Evolutionary conservation across 768 basidiomycete species (phyloP), one percentile per base, ranked within the genome.

Genomic region (Terana coerulea): DNA sequence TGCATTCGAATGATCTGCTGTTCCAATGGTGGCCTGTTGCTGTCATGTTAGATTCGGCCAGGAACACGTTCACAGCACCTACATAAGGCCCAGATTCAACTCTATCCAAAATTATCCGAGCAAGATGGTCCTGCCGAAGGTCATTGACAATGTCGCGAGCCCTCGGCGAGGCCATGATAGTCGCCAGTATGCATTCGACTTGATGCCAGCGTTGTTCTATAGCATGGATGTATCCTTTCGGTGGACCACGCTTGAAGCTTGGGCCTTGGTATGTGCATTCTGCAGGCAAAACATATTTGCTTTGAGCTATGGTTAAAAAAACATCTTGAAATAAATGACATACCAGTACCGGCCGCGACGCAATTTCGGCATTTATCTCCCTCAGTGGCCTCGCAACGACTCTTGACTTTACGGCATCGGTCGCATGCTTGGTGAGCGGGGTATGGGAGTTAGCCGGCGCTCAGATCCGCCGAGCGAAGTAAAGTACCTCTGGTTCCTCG

Each of bases 181-280:
- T 84, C 30, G 90, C 92, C 5, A 95, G 75, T n/a, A 95, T 71
- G 11, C 91, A 88, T 67, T 95, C 93, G 59, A 94, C 88, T 64
- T 93, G 88, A 60, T 95, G 92, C 83, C 92, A 88, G 60, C 91
- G 70, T 53, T 89, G 87, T 69, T 95, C 92, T 46, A 95, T 92
- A 33, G 91, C 91, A 65, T 93, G 88, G 44, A 95, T 93, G 65
- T 95, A 95, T 17, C 92, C 92, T 62, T 91, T 91, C 5, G 89
- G 88, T 9, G 88, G 88, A 9, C 91, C 91, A 8, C 91, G 84
- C 63, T 87, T 88, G 65, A 85, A 86, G 61, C 84, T 88, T 0
- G 86, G 86, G 39, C 84, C 86, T 84, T 64, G 86, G 86, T 25
- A 77, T 78, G 88, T 61, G 42, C 56, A 59, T 33, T 54, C 52